A percentile compares a stretch with the other conserved stretches of the same genome.
Evolutionary conservation across 257 asterid species (phyloP).

Genomic region (Nicotiana obtusifolia): DNA sequence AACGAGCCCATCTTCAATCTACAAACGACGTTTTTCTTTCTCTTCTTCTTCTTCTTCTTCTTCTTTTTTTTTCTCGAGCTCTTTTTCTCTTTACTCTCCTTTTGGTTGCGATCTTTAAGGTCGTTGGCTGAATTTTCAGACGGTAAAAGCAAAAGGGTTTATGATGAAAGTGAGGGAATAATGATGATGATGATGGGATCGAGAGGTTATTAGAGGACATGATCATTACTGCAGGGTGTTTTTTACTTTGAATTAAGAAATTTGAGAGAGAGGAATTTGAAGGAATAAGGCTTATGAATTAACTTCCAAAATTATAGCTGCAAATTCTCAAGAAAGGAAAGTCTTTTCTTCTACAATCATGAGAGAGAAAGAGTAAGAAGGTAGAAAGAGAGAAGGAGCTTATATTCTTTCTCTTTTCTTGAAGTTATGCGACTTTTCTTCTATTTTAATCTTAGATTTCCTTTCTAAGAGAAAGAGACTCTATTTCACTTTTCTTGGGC

Average conservation of each 20-base stretch:
- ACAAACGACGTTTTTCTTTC: not conserved
- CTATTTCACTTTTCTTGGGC: not conserved
- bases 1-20: constrained; percentile 18
- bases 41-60: constrained; percentile 3
- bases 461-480: not conserved
- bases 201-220: constrained; percentile 42
- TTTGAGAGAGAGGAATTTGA: not conserved
- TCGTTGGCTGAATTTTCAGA: constrained; percentile 3
- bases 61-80: constrained; percentile 20
- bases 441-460: too few species aligned
- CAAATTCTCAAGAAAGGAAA: not conserved
- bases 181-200: constrained; percentile 53
- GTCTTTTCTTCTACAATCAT: not conserved
- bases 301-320: not conserved
- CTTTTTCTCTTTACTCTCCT: constrained; percentile 24
- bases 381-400: not conserved
- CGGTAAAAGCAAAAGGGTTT: constrained; percentile 31
- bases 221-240: constrained; percentile 35
- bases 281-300: not conserved
- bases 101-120: constrained; percentile 17
- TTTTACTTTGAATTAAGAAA: not conserved
- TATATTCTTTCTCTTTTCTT: not conserved
- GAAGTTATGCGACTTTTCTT: not conserved
- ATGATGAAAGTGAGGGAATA: constrained; percentile 54
- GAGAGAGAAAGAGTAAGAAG: not conserved